Percentiles rank a stretch among this genome's conserved stretches.
Conservation (phyloP, 2,329 filamentous ascomycete species). For the Pseudogymnoascus sp. region DNA sequence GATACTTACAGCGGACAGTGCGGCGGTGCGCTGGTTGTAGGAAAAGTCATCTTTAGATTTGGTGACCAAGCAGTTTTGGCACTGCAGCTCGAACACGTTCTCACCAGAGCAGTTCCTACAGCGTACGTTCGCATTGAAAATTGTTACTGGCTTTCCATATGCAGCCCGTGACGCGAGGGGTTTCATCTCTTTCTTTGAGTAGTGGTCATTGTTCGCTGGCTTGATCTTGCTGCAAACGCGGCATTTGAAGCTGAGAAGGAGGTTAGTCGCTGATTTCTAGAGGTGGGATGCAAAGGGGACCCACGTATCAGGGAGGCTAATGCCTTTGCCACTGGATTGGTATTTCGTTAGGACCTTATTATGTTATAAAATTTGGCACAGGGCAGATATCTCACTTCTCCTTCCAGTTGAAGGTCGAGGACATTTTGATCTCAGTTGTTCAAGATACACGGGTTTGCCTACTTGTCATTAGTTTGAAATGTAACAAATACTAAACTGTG, state of each 20-base stretch:
- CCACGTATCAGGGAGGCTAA: conserved; percentile 12
- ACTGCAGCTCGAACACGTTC: conserved; percentile 39
- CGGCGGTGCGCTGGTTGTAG: conserved; percentile 36
- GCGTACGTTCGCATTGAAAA: conserved; percentile 19
- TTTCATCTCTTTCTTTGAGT: conserved; percentile 40
- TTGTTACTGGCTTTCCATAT: conserved; percentile 14
- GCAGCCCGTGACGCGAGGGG: conserved; percentile 17
- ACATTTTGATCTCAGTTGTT: background rate
- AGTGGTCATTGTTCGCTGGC: conserved; percentile 25
- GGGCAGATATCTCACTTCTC: background rate
- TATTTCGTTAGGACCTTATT: background rate
- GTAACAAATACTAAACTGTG: background rate
- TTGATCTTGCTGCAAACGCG: conserved; percentile 36
- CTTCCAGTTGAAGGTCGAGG: background rate
- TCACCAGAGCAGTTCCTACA: conserved; percentile 38
- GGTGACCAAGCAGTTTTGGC: conserved; percentile 36
- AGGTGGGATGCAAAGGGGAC: background rate
- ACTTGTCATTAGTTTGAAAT: background rate
- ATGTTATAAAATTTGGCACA: background rate
- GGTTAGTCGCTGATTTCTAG: conserved; percentile 5
- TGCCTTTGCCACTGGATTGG: conserved; percentile 1
- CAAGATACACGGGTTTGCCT: background rate
- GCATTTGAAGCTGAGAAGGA: conserved; percentile 36
- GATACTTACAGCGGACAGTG: conserved; percentile 32
- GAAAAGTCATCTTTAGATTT: conserved; percentile 42